Percentiles rank a stretch among this genome's conserved stretches.
Evolutionary conservation across 257 asterid genomes (phyloP).

Genomic region (Cynanchum wilfordii): DNA sequence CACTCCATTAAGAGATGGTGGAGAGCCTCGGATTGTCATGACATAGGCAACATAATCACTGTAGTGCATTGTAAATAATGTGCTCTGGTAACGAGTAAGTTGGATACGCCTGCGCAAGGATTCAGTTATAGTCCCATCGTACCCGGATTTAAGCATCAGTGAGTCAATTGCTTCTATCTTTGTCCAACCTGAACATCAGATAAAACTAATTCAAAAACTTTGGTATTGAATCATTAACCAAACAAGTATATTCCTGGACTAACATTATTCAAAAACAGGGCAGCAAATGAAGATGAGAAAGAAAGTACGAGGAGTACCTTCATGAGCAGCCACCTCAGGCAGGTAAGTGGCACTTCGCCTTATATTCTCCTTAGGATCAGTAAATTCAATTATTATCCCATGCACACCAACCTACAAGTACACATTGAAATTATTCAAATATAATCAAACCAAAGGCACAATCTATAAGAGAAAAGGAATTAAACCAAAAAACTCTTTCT

Average conservation of each 20-base stretch:
- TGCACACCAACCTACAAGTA: slow-evolving; percentile 78
- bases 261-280: neutral
- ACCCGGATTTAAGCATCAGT: slow-evolving; percentile 77
- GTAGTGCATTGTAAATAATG: slow-evolving; percentile 70
- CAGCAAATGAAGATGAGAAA: neutral
- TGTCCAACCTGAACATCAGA: slow-evolving; percentile 60
- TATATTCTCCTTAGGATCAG: slow-evolving; percentile 59
- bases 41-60: slow-evolving; percentile 67
- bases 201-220: neutral
- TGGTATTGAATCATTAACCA: neutral
- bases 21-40: slow-evolving; percentile 68
- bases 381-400: slow-evolving; percentile 91
- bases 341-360: slow-evolving; percentile 90
- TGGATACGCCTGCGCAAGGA: slow-evolving; percentile 46
- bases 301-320: slow-evolving; percentile 47
- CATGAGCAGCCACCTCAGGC: slow-evolving; percentile 98
- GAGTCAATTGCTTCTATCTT: slow-evolving; percentile 74
- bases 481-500: neutral
- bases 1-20: slow-evolving; percentile 64
- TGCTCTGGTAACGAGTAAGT: slow-evolving; percentile 89
- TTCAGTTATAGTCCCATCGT: slow-evolving; percentile 52
- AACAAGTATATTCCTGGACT: neutral
- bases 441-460: neutral
- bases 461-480: neutral
- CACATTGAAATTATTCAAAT: slow-evolving; percentile 1